phyloP scores from a whole-genome alignment of 495 filamentous ascomycete species.

The Beverwykella pulmonaria region DNA sequence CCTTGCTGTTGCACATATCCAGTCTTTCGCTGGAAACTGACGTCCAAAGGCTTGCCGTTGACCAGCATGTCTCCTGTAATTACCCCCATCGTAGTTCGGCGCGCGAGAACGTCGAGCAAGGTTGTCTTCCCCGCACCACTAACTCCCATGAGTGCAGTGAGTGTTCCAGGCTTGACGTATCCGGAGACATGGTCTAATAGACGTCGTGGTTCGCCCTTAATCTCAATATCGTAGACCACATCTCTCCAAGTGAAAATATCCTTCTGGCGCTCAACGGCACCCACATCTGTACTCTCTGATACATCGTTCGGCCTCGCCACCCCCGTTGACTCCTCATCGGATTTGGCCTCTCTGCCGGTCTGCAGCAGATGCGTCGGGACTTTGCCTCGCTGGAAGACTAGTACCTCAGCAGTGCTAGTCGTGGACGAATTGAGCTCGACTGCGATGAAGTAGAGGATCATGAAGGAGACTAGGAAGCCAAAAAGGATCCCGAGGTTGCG shows the following conservation, averaged over 20 bases:
- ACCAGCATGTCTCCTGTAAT: slow-evolving; percentile 57
- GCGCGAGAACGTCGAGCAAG: slow-evolving; percentile 69
- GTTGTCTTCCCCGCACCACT: slow-evolving; percentile 73
- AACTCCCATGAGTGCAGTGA: slow-evolving; percentile 76
- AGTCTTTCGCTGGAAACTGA: slow-evolving; percentile 84
- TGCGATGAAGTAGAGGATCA: slow-evolving; percentile 64
- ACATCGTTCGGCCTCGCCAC: slow-evolving; percentile 47
- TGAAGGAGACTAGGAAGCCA: slow-evolving; percentile 68
- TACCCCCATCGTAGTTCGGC: slow-evolving; percentile 79
- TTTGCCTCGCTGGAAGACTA: slow-evolving; percentile 77
- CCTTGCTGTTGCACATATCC: slow-evolving; percentile 88
- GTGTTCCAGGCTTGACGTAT: slow-evolving; percentile 83
- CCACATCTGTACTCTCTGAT: slow-evolving; percentile 43
- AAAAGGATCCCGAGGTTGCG: slow-evolving; percentile 78
- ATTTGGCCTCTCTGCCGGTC: not conserved
- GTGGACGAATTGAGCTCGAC: slow-evolving; percentile 74
- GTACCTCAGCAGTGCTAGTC: slow-evolving; percentile 80
- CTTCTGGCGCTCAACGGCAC: slow-evolving; percentile 50
- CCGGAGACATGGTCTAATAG: slow-evolving; percentile 80
- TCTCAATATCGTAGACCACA: slow-evolving; percentile 81
- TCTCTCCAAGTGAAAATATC: slow-evolving; percentile 83
- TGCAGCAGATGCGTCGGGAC: slow-evolving; percentile 59
- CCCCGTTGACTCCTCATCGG: slow-evolving; percentile 43
- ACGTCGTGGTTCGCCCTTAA: slow-evolving; percentile 69
- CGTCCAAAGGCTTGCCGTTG: slow-evolving; percentile 70